phyloP scores from a whole-genome alignment of 495 filamentous ascomycete genomes.

The Trichoderma orchidacearum region DNA sequence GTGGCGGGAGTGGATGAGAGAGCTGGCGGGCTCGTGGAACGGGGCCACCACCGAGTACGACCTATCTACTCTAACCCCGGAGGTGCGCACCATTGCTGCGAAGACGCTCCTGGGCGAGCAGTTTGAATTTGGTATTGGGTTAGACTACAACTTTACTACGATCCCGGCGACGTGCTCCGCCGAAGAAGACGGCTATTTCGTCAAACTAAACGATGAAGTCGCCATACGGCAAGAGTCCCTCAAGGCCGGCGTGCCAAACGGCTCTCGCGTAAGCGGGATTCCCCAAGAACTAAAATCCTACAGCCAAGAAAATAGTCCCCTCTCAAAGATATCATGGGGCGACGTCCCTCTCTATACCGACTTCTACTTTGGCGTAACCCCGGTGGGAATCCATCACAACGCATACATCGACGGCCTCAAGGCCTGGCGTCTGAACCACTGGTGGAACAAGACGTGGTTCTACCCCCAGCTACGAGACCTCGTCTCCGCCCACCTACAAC shows the following conservation, averaged over 20 bases:
- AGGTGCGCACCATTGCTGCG: neutral
- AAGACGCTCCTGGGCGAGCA: neutral
- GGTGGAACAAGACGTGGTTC: constrained; percentile 1
- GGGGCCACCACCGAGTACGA: neutral
- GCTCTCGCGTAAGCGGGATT: neutral
- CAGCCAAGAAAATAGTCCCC: neutral
- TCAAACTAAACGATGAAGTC: neutral
- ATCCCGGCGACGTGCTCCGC: constrained; percentile 3
- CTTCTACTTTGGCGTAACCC: constrained; percentile 1
- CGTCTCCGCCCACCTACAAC: neutral
- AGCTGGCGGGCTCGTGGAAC: neutral
- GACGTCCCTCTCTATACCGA: neutral
- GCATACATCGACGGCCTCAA: constrained; percentile 1
- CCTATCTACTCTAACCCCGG: neutral
- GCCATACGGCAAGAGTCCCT: neutral
- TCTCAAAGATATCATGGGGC: neutral
- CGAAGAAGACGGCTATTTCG: constrained; percentile 1
- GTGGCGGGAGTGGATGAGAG: neutral
- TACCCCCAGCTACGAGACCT: neutral
- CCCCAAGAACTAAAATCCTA: neutral
- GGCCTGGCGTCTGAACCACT: neutral
- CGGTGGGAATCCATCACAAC: constrained; percentile 3
- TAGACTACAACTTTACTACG: constrained; percentile 1
- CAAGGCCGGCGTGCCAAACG: constrained; percentile 1
- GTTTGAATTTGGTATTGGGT: constrained; percentile 2